Evolutionary conservation across 345 rosid genomes (phyloP).

Genomic region (Bruguiera parviflora): DNA sequence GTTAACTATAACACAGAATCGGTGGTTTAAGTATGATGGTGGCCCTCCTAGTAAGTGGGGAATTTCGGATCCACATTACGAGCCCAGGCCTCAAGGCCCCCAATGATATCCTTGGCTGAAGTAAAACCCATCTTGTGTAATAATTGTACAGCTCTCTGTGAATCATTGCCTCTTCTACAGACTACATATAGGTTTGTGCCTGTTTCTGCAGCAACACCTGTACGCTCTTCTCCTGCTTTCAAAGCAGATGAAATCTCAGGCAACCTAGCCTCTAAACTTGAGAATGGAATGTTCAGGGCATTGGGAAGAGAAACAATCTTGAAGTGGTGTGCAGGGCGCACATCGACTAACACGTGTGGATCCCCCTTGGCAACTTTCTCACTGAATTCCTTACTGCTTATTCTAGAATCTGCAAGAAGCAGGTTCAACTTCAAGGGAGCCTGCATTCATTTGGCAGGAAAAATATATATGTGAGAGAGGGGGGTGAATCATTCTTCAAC

Average conservation of each 20-base stretch:
- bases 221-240: conserved; percentile 39
- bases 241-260: conserved; percentile 59
- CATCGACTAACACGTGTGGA: conserved; percentile 61
- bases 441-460: conserved; percentile 28
- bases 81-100: conserved; percentile 84
- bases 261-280: conserved; percentile 58
- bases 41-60: conserved; percentile 54
- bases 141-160: conserved; percentile 80
- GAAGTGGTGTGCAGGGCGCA: conserved; percentile 83
- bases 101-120: conserved; percentile 69
- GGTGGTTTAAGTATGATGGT: too few species aligned
- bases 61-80: conserved; percentile 69
- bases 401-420: conserved; percentile 53
- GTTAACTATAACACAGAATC: too few species aligned
- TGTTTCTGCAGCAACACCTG: conserved; percentile 18
- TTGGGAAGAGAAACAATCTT: conserved; percentile 79
- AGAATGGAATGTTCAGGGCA: conserved; percentile 65
- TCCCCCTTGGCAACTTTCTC: conserved; percentile 46
- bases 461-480: background rate
- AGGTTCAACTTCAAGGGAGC: conserved; percentile 56
- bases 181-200: conserved; percentile 51
- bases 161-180: conserved; percentile 92
- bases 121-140: conserved; percentile 56
- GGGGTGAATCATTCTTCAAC: background rate
- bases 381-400: conserved; percentile 56